These are phyloP conservation scores for Saccharomycodes ludwigii DNA, from an alignment of 805 yeast genomes.

Conservation along the genomic window DNA sequence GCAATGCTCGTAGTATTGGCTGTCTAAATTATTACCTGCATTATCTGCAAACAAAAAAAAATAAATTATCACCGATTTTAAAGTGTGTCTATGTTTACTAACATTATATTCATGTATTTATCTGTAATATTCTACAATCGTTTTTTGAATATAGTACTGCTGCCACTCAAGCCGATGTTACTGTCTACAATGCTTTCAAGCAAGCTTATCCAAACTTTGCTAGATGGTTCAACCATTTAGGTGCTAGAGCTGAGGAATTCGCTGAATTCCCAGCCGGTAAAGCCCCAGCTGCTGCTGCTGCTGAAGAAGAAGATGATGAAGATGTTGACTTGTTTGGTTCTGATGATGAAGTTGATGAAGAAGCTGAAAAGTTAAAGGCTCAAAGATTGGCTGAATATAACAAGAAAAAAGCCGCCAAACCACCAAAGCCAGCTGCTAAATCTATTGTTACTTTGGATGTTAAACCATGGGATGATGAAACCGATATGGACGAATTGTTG, in stretches of 20 bases:
- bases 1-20: too few relatives aligned
- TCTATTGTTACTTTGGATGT: conserved; percentile 93
- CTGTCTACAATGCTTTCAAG: conserved; percentile 91
- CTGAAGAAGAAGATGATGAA: conserved; percentile 71
- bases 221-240: conserved; percentile 98
- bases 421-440: conserved; percentile 98
- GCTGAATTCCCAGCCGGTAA: conserved; percentile 67
- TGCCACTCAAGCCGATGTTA: conserved; percentile 92
- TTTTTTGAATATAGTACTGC: conserved; percentile 42
- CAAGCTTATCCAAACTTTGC: conserved; percentile 82
- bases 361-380: conserved; percentile 93
- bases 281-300: conserved; percentile 42
- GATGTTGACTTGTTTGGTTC: conserved; percentile 94
- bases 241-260: conserved; percentile 82
- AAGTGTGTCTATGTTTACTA: too few relatives aligned
- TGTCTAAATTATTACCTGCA: too few relatives aligned
- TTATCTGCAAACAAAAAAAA: not conserved
- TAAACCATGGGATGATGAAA: conserved; percentile 99
- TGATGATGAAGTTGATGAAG: conserved; percentile 89
- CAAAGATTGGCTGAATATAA: conserved; percentile 96
- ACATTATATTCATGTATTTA: too few relatives aligned
- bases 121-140: too few relatives aligned
- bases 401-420: conserved; percentile 94
- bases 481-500: conserved; percentile 80
- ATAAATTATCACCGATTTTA: conserved; percentile 6